Base-by-base conservation (phyloP, 306 rosid genomes). In the Rosa multiflora region DNA sequence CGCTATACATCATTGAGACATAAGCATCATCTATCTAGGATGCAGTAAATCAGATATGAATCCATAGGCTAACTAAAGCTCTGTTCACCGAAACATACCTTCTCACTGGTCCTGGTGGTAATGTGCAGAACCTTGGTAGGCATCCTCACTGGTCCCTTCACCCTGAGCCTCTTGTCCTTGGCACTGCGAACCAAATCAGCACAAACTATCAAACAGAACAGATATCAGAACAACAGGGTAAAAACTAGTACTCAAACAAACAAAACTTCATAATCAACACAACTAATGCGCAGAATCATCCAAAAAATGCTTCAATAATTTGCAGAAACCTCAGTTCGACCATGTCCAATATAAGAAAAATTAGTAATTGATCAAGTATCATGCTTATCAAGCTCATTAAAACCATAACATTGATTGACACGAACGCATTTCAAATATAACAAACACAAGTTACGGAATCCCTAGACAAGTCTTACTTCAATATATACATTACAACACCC, bases 61-160 rank as follows among this genome's bases (percentile, higher is more conserved):
- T 29, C 64, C 6, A 32, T 6, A 8, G 37, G 9, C 20, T 18
- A 53, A 43, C 29, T 75, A 9, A 71, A 20, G 7, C 4, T 10
- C 40, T 69, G 8, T 5, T 21, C 35, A 10, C 1, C 6, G 68
- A 66, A 40, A 13, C 21, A 1, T 85, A 93, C 98, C 97, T 91
- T 94, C 97, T 37, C 96, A 76, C 80, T 94, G n/a, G n/a, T 94
- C 84, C 98, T 88, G 77, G 97, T 94, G 76, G 98, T 94, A 47
- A 94, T 94, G 82, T 66, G 29, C 81, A 94, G 86, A 67, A 94
- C 98, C 81, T 93, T 91, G 18, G 98, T 94, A 5, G 98, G 98
- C 89, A 93, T 93, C 62, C 98, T 90, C 53, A 91, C 98, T 15
- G 98, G 98, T 37, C 97, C 97, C 86, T 94, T 94, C 1, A 91